These are phyloP conservation scores for Steccherinum ochraceum DNA, from an alignment of 768 basidiomycete genomes.

Conservation along the genomic window DNA sequence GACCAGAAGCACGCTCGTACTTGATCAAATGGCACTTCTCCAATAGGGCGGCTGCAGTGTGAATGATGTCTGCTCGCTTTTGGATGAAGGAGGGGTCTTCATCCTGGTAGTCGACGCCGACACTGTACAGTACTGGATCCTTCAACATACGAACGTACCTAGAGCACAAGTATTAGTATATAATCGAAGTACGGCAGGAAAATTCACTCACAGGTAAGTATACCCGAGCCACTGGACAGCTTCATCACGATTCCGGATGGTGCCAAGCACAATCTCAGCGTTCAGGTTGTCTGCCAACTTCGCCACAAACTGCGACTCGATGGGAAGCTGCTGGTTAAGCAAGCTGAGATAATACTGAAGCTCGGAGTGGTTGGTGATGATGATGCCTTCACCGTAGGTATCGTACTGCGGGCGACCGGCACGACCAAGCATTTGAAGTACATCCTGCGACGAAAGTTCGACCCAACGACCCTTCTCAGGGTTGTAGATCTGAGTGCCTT, in stretches of 20 bases:
- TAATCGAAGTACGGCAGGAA: conserved; percentile 3
- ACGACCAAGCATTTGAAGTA: conserved; percentile 96
- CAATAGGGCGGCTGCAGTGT: conserved; percentile 87
- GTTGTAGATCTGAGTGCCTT: conserved; percentile 99
- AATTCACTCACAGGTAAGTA: conserved; percentile 70
- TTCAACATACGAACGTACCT: conserved; percentile 96
- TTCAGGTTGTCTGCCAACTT: conserved; percentile 94
- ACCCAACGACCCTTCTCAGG: conserved; percentile 98
- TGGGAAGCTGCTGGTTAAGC: conserved; percentile 95
- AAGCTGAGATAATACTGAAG: conserved; percentile 94
- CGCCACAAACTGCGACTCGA: conserved; percentile 90
- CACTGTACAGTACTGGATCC: conserved; percentile 80
- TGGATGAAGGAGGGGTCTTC: conserved; percentile 80
- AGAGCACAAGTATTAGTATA: conserved; percentile 9
- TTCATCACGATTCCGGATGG: conserved; percentile 91
- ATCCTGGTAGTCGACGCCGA: conserved; percentile 86
- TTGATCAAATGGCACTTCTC: conserved; percentile 95
- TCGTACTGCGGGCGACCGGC: conserved; percentile 98
- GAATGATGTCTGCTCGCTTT: conserved; percentile 90
- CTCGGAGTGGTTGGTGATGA: conserved; percentile 97
- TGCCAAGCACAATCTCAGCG: conserved; percentile 94
- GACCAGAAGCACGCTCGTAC: conserved; percentile 83
- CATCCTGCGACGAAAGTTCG: conserved; percentile 92
- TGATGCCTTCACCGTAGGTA: conserved; percentile 94
- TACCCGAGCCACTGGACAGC: conserved; percentile 97